Percentiles rank a stretch among this genome's conserved stretches.
Conservation (phyloP, 768 basidiomycete genomes). For the Hortiboletus flavorubellus region DNA sequence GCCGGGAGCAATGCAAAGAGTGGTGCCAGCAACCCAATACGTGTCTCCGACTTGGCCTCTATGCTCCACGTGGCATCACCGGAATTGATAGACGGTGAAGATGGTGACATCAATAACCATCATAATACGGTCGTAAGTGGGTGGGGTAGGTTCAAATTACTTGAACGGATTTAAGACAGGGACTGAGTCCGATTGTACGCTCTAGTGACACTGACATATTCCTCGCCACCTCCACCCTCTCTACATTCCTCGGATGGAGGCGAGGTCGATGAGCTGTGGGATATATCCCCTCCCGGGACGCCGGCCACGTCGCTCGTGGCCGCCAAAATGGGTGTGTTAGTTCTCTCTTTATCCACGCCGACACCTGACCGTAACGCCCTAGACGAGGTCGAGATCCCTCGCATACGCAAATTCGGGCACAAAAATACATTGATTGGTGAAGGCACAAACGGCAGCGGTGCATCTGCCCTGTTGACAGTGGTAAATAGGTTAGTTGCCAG, state of each 20-base stretch:
- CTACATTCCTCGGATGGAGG: conserved; percentile 37
- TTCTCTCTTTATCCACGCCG: background rate
- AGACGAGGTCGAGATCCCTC: conserved; percentile 57
- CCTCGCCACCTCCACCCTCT: conserved; percentile 39
- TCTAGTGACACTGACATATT: conserved; percentile 37
- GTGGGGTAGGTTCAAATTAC: conserved; percentile 48
- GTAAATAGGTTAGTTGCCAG: conserved; percentile 22
- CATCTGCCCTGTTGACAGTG: conserved; percentile 11
- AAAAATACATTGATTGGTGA: conserved; percentile 12
- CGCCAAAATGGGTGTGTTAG: conserved; percentile 48
- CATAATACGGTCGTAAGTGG: conserved; percentile 62
- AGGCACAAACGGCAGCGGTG: background rate
- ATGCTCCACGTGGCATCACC: conserved; percentile 23
- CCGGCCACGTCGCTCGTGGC: conserved; percentile 38
- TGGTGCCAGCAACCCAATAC: conserved; percentile 8
- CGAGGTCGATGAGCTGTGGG: conserved; percentile 51
- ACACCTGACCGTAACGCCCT: conserved; percentile 2
- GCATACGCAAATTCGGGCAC: conserved; percentile 44
- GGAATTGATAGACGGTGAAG: conserved; percentile 36
- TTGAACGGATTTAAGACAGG: background rate
- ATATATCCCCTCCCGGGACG: conserved; percentile 46
- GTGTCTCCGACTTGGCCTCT: conserved; percentile 27
- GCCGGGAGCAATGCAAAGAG: background rate
- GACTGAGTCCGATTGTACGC: conserved; percentile 5
- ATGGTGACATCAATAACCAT: conserved; percentile 42